Percentiles rank a stretch among this genome's conserved stretches.
phyloP scores from a whole-genome alignment of 2,329 filamentous ascomycete genomes.

The Beauveria brongniartii region DNA sequence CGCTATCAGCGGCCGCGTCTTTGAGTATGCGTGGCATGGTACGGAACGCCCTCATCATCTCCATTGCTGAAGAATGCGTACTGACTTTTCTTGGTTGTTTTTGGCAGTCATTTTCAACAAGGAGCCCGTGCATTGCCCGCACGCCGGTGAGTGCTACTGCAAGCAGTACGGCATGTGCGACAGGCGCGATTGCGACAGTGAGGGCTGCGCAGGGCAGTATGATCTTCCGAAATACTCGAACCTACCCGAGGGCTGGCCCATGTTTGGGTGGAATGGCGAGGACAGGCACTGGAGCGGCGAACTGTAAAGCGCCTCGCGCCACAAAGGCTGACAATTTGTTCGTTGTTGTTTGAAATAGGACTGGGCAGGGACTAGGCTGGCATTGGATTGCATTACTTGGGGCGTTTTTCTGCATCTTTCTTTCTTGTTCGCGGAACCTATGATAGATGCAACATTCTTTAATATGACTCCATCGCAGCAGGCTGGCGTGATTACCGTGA shows the following conservation, averaged over 20 bases:
- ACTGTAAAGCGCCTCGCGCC: conserved; percentile 1
- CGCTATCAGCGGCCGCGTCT: conserved; percentile 47
- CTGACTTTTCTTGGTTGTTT: not conserved
- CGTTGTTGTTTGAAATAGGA: not conserved
- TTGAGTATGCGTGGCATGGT: conserved; percentile 61
- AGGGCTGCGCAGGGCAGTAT: conserved; percentile 50
- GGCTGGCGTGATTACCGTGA: no score
- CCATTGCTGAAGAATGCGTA: not conserved
- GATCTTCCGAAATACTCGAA: conserved; percentile 47
- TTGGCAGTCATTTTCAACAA: conserved; percentile 49
- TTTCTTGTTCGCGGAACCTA: not conserved
- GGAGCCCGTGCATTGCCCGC: conserved; percentile 50
- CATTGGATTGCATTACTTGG: not conserved
- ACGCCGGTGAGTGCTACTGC: conserved; percentile 56
- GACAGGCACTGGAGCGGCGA: conserved; percentile 17
- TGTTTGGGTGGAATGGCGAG: conserved; percentile 40
- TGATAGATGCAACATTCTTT: not conserved
- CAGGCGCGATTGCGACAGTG: conserved; percentile 28
- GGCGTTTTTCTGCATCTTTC: not conserved
- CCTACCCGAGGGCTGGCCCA: conserved; percentile 55
- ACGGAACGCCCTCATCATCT: conserved; percentile 18
- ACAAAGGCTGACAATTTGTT: not conserved
- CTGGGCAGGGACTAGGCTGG: not conserved
- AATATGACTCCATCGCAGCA: not conserved
- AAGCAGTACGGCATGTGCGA: conserved; percentile 56